Evolutionary conservation across 805 yeast genomes (phyloP).

Genomic region (Metschnikowia dekortorum): DNA sequence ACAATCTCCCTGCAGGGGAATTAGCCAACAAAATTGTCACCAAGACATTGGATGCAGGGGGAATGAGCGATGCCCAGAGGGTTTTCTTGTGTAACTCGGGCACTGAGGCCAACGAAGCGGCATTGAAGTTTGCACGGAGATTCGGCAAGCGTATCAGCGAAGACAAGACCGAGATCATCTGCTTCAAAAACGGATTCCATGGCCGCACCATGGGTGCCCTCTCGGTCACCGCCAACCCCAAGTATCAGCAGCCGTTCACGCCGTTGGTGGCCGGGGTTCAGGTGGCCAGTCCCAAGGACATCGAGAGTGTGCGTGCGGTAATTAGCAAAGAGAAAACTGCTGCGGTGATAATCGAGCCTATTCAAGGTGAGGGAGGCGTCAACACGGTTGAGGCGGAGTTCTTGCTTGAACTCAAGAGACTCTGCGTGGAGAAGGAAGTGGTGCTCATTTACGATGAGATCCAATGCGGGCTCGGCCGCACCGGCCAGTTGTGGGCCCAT

Average conservation of each 20-base stretch:
- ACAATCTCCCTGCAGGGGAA: constrained; percentile 79
- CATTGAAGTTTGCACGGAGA: constrained; percentile 67
- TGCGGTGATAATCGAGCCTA: constrained; percentile 93
- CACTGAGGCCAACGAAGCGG: constrained; percentile 57
- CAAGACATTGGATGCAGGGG: constrained; percentile 66
- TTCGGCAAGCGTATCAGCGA: constrained; percentile 56
- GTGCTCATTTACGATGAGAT: constrained; percentile 89
- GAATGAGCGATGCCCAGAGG: constrained; percentile 73
- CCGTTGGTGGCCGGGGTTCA: constrained; percentile 89
- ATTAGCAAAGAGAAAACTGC: constrained; percentile 63
- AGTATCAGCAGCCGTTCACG: constrained; percentile 86
- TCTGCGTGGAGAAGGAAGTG: constrained; percentile 67
- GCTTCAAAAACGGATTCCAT: constrained; percentile 90
- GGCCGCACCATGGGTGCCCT: constrained; percentile 94
- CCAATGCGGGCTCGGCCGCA: constrained; percentile 93
- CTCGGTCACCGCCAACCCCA: constrained; percentile 86
- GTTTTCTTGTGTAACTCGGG: constrained; percentile 65
- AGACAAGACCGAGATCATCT: constrained; percentile 68
- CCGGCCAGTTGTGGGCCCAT: constrained; percentile 94
- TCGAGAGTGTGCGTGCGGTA: constrained; percentile 51
- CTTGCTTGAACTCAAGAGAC: constrained; percentile 56
- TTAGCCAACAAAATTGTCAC: constrained; percentile 68
- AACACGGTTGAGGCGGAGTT: constrained; percentile 63
- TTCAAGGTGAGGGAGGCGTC: constrained; percentile 98
- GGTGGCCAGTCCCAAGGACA: constrained; percentile 59